Percentiles rank a stretch among this genome's conserved stretches.
Evolutionary conservation across 2,329 filamentous ascomycete genomes (phyloP).

Genomic region (Fusarium algeriense): DNA sequence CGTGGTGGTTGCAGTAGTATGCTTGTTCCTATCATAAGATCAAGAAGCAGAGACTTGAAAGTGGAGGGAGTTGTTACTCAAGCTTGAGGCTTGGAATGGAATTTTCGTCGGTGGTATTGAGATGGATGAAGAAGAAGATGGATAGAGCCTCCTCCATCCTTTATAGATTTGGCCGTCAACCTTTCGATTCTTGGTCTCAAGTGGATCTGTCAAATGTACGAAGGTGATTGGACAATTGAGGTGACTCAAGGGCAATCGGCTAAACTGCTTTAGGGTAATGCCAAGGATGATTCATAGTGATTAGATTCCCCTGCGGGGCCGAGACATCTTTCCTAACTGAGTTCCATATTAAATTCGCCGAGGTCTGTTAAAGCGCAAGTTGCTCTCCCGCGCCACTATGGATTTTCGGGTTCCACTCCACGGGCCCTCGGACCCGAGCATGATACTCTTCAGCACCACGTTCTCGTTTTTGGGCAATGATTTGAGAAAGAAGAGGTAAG

Average conservation of each 20-base stretch:
- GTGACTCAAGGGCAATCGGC: neutral
- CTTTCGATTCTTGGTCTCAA: too few relatives aligned
- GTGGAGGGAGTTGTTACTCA: rapidly evolving
- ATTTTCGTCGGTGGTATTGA: rapidly evolving
- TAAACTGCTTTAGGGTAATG: neutral
- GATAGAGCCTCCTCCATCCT: neutral
- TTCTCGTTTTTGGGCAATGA: too few relatives aligned
- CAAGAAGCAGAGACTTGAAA: neutral
- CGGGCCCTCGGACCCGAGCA: constrained; percentile 19
- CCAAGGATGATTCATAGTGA: constrained; percentile 29
- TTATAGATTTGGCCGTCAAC: too few relatives aligned
- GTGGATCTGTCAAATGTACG: too few relatives aligned
- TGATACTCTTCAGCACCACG: too few relatives aligned
- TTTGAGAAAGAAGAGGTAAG: too few relatives aligned
- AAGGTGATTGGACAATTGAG: neutral
- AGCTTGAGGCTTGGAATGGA: rapidly evolving
- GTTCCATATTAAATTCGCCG: too few relatives aligned
- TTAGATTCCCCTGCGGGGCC: neutral
- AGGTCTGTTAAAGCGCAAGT: neutral
- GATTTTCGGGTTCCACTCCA: neutral
- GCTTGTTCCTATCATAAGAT: constrained; percentile 20
- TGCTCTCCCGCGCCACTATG: neutral
- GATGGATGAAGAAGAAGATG: rapidly evolving
- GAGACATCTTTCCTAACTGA: neutral
- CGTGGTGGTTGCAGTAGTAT: neutral